Percentiles rank a stretch among this genome's conserved stretches.
These are phyloP conservation scores for Coccomyxa subellipsoidea DNA, from an alignment of 163 green algal species.

Conservation along the genomic window DNA sequence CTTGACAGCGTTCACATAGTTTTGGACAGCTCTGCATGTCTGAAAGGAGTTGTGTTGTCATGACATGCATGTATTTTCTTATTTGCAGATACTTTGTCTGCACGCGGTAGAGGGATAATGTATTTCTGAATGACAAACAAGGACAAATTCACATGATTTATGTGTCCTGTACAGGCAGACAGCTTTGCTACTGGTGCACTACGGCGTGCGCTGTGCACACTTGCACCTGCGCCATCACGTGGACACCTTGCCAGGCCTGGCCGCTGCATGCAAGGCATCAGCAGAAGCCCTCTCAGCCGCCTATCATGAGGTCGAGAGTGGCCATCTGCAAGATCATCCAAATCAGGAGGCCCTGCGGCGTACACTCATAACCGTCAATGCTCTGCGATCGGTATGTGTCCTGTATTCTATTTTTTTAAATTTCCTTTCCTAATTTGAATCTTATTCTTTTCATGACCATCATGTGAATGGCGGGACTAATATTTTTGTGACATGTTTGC, in stretches of 20 bases:
- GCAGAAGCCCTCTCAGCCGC: conserved; percentile 7
- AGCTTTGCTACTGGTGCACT: conserved; percentile 28
- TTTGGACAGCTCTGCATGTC: too few relatives aligned
- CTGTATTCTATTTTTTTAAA: not conserved
- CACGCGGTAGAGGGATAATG: too few relatives aligned
- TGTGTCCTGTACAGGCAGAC: conserved; percentile 7
- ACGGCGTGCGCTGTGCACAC: conserved; percentile 36
- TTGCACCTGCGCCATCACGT: conserved; percentile 42
- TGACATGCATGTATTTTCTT: too few relatives aligned
- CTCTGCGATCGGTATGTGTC: not conserved
- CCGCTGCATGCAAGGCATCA: not conserved
- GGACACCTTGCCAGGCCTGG: conserved; percentile 7
- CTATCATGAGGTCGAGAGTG: conserved; percentile 24
- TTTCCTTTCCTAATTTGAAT: not conserved
- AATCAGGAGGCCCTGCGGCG: conserved; percentile 38
- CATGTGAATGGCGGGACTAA: too few relatives aligned
- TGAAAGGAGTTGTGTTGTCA: too few relatives aligned
- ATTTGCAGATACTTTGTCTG: too few relatives aligned
- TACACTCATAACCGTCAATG: conserved; percentile 19
- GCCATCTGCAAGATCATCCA: conserved; percentile 34
- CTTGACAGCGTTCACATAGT: too few relatives aligned
- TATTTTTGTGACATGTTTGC: too few relatives aligned
- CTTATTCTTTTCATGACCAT: not conserved
- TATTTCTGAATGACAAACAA: too few relatives aligned
- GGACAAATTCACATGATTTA: too few relatives aligned